Evolutionary conservation across 345 rosid genomes (phyloP).

Genomic region (Aegle marmelos): DNA sequence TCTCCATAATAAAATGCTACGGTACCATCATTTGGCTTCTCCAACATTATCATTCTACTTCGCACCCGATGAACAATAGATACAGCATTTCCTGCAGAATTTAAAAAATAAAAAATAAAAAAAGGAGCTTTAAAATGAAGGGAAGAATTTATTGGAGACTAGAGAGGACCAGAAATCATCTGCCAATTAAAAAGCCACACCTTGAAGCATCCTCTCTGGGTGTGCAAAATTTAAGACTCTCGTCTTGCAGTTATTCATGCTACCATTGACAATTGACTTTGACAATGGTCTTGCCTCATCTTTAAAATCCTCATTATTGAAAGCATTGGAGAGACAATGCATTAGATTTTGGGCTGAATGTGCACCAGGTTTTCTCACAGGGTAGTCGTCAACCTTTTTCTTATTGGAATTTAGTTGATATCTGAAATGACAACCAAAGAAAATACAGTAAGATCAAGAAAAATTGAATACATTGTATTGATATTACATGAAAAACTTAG

Average conservation of each 20-base stretch:
- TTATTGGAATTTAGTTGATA: constrained; percentile 68
- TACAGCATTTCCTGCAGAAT: constrained; percentile 44
- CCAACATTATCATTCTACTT: constrained; percentile 65
- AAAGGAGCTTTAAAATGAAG: constrained; percentile 12
- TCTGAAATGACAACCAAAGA: constrained; percentile 43
- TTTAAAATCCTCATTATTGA: constrained; percentile 58
- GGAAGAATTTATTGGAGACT: constrained; percentile 2
- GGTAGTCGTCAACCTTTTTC: constrained; percentile 53
- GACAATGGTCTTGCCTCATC: constrained; percentile 59
- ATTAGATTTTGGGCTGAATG: constrained; percentile 38
- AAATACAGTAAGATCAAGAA: constrained; percentile 11
- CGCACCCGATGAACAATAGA: constrained; percentile 40
- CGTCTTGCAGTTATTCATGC: constrained; percentile 71
- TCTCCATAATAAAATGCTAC: constrained; percentile 87
- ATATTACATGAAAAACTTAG: not conserved
- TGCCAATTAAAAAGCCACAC: constrained; percentile 33
- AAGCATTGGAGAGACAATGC: constrained; percentile 36
- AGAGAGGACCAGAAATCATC: constrained; percentile 14
- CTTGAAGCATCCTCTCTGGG: constrained; percentile 67
- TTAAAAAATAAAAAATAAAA: no score
- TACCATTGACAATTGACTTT: constrained; percentile 78
- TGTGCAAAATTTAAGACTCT: constrained; percentile 54
- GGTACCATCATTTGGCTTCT: constrained; percentile 80
- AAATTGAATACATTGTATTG: not conserved
- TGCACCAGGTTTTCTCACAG: constrained; percentile 34